Conservation (phyloP, 2,329 filamentous ascomycete species). For the Chrysoporthe deuterocubensis region DNA sequence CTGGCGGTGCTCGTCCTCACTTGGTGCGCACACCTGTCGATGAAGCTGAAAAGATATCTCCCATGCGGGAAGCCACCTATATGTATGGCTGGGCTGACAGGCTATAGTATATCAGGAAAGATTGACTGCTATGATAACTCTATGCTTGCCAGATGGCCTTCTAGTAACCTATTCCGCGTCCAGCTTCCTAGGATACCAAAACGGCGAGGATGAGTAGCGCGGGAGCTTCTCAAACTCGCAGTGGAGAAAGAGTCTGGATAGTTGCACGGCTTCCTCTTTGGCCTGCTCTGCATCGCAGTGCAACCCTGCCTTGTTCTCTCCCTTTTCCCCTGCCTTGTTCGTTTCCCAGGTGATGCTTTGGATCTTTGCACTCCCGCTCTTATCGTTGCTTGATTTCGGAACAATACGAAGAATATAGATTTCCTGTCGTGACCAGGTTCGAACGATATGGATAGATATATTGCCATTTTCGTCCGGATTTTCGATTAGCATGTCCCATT, state of each 20-base stretch:
- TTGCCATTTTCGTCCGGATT: conserved; percentile 31
- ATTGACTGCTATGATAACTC: not conserved
- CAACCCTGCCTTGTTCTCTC: conserved; percentile 11
- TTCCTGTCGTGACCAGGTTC: conserved; percentile 32
- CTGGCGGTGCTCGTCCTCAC: not conserved
- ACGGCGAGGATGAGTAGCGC: conserved; percentile 30
- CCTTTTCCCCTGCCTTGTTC: conserved; percentile 19
- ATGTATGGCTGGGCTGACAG: not conserved
- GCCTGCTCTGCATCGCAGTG: conserved; percentile 32
- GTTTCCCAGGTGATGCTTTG: conserved; percentile 31
- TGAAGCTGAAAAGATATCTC: not conserved
- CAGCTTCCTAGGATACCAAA: conserved; percentile 16
- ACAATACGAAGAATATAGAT: conserved; percentile 30
- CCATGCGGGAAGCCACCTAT: not conserved
- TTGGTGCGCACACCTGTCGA: not conserved
- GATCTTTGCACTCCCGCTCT: conserved; percentile 17
- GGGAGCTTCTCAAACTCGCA: conserved; percentile 32
- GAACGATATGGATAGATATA: conserved; percentile 32
- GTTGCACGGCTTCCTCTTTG: conserved; percentile 32
- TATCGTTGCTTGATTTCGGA: not conserved
- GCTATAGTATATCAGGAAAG: not conserved
- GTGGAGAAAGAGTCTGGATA: conserved; percentile 29
- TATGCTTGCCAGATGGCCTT: not conserved
- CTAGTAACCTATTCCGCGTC: conserved; percentile 3
- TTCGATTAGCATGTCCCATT: conserved; percentile 32